Base-by-base conservation (phyloP, 2,329 filamentous ascomycete genomes). In the Colletotrichum phormii region DNA sequence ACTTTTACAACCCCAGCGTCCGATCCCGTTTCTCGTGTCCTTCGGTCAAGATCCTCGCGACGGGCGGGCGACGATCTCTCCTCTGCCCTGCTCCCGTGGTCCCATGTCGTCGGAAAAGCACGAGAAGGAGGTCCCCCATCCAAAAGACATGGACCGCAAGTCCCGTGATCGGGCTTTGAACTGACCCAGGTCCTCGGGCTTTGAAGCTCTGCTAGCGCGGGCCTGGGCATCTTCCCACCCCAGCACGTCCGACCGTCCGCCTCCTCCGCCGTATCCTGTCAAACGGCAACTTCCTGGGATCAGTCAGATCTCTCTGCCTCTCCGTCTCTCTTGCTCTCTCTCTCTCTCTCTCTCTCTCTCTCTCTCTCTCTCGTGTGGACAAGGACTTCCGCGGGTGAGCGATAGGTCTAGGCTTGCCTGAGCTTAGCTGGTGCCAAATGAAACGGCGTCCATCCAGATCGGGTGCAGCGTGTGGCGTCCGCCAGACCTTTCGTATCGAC, bases 401-500 rank as follows among this genome's bases (percentile, higher is more conserved):
- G 42, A 37, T 26, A 31, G 49, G 51, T 18, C 29, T 22, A n/a
- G 22, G 22, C 51, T 58, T 22, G 31, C 37, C 46, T 46, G 24
- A 35, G 58, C 31, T 57, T 54, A 64, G 65, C 57, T 22, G 42
- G 42, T 64, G 51, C 65, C 69, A 63, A 72, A 60, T 59, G 64
- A 72, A 72, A 72, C 69, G 69, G 69, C 69, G 69, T 64, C 69
- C 59, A 72, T 60, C 69, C 69, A 60, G 65, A 64, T 72, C 53
- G 64, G 64, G 69, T 15, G 29, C 69, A 68, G 69, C 54, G 69
- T n/a, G 35, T 67, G 69, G 59, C 69, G 46, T 46, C 51, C 64
- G 37, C 33, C 22, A 55, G 29, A 49, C 49, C 51, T 63, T 69
- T 69, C 54, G 51, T 69, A 69, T 68, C 59, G 42, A 58, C 59